Evolutionary conservation across 371 early-diverging fungal species (phyloP), one percentile per base, ranked within the genome.

Genomic region (Mortierella sp.): DNA sequence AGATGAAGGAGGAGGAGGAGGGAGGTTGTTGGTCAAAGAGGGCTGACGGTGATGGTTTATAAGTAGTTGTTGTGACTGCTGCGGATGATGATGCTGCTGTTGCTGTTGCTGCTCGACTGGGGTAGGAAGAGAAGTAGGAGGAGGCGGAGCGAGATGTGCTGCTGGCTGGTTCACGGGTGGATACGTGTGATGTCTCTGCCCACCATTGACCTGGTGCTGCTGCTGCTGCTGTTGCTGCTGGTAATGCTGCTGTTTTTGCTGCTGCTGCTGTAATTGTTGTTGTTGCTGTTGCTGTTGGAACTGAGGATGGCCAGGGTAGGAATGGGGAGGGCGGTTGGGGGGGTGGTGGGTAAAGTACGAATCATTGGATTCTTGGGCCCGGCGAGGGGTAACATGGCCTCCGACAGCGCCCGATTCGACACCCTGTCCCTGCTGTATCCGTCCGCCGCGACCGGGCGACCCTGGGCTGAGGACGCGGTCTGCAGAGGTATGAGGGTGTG

Each of bases 291-390:
- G 73, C 43, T 73, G 79, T 48, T 73, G 73, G n/a, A 58, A 40
- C n/a, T 73, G 61, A 8, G 67, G 66, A 45, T 43, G 58, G 19
- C 31, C 70, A 22, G 40, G 65, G 52, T 50, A 61, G 31, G 71
- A 31, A 24, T 53, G 73, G 2, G 61, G 67, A 5, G 74, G 75
- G 24, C 45, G 71, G 2, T 34, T 8, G 65, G 68, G 71, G n/a
- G 71, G 79, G n/a, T 74, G 79, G 34, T 64, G 67, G 16, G 79
- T 64, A 45, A 79, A 74, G 48, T 79, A 79, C 50, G 79, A 79
- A 47, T 79, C 79, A 39, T 47, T 71, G 19, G 71, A 68, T 22
- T 77, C 77, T n/a, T 24, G 65, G 39, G n/a, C 68, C 13, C 19
- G 22, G 3, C 39, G 48, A 1, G 45, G 48, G 55, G 8, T 16